Base-by-base conservation (phyloP, 371 early-diverging fungal species). In the Apophysomyces elegans region DNA sequence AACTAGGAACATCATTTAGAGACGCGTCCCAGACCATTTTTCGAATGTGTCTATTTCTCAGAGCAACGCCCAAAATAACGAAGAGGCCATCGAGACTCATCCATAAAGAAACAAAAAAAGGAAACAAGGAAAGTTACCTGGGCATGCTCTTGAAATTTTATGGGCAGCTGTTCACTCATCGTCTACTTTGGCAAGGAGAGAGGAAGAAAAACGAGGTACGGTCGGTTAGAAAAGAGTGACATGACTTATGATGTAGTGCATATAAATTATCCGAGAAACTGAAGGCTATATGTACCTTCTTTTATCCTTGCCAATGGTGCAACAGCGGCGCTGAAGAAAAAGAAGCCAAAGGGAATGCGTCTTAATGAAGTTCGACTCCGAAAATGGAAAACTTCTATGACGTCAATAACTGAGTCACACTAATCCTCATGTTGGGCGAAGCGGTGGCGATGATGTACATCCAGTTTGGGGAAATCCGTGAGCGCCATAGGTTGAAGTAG, bases 81-180 rank as follows among this genome's bases (percentile, higher is more conserved):
- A 16, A 56, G 61, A 12, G 38, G 54, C 12, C 12, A 50, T 26
- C 46, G 12, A 45, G 47, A 44, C 50, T 7, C 59, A 39, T 64
- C 37, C 35, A 12, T 21, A 39, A 58, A 41, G 13, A 41, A 13
- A 13, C 41, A 13, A 41, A 26, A 26, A 26, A 26, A 26, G 3
- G 32, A 26, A 26, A 26, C 3, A 26, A 41, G 0, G 41, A 41
- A 8, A 37, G 44, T 63, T 90, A 96, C 96, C 91, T 95, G 96
- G 68, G 95, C 87, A 87, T 93, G 95, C 86, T 97, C 98, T 85
- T 96, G 95, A 72, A 96, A 95, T 71, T 85, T 86, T 70, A 93
- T 93, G 56, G 94, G 94, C 61, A 93, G 74, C 65, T 75, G 77
- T 76, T 90, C 91, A 68, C 85, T 83, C 92, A 92, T 89, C 54